Evolutionary conservation across 1,284 basidiomycete species (phyloP).

Genomic region (Laetiporus sulphureus): DNA sequence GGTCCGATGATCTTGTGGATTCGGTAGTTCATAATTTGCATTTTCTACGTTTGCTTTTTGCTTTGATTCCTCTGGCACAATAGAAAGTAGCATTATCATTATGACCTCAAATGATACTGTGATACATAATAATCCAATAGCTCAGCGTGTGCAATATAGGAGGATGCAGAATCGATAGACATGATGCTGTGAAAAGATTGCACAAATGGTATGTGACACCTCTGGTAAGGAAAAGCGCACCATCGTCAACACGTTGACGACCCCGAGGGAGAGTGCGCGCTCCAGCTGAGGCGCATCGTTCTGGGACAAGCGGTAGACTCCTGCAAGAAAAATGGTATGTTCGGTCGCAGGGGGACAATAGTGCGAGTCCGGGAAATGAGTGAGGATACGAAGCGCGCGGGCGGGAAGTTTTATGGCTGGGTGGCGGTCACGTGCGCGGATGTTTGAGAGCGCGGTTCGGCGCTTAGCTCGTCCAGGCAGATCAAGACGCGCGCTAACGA

Average conservation of each 20-base stretch:
- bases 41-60: too few species aligned
- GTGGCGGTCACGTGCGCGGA: neutral
- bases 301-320: constrained; percentile 46
- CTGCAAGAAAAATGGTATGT: constrained; percentile 29
- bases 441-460: too few species aligned
- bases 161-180: too few species aligned
- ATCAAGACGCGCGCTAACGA: too few species aligned
- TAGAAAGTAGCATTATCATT: too few species aligned
- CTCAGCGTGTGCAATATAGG: too few species aligned
- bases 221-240: constrained; percentile 49
- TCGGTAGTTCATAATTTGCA: too few species aligned
- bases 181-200: neutral
- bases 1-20: too few species aligned
- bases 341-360: constrained; percentile 44
- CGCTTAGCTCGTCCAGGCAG: too few species aligned
- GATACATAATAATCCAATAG: too few species aligned
- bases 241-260: constrained; percentile 26
- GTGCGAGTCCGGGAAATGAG: constrained; percentile 42
- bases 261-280: constrained; percentile 25
- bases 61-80: too few species aligned
- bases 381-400: constrained; percentile 6
- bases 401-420: constrained; percentile 2
- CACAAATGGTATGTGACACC: constrained; percentile 25
- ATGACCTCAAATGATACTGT: too few species aligned
- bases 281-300: constrained; percentile 38